phyloP scores from a whole-genome alignment of 2,329 filamentous ascomycete genomes.

The Fusarium stilboides region DNA sequence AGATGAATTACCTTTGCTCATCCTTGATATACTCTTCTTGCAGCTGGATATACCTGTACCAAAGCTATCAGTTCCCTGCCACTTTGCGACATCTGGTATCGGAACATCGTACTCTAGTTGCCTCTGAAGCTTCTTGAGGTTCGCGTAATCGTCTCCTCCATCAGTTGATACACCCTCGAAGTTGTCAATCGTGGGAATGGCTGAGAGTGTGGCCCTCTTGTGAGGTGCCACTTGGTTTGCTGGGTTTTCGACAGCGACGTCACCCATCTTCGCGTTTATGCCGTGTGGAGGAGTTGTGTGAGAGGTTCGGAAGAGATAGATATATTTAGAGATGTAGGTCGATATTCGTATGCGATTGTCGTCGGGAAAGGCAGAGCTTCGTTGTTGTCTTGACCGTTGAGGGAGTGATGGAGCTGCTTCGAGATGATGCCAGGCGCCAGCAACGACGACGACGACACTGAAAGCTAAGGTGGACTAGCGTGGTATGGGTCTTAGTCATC shows the following conservation, averaged over 20 bases:
- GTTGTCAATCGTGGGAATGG: constrained; percentile 90
- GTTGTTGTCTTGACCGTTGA: constrained; percentile 36
- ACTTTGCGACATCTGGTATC: constrained; percentile 5
- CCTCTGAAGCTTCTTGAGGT: constrained; percentile 95
- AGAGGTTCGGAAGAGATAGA: constrained; percentile 3
- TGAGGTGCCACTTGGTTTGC: constrained; percentile 80
- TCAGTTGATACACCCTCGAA: constrained; percentile 88
- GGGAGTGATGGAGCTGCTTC: constrained; percentile 47
- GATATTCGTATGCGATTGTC: constrained; percentile 18
- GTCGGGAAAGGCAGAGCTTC: constrained; percentile 21
- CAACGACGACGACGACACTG: constrained; percentile 51
- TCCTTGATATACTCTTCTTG: constrained; percentile 99
- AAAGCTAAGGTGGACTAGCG: constrained; percentile 45
- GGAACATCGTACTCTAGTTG: constrained; percentile 83
- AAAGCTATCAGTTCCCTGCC: constrained; percentile 45
- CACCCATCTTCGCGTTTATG: constrained; percentile 76
- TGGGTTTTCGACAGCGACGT: constrained; percentile 88
- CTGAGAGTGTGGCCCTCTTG: constrained; percentile 83
- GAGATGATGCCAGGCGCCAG: constrained; percentile 50
- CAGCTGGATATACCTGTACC: constrained; percentile 86
- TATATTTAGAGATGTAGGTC: constrained; percentile 6
- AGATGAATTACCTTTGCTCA: constrained; percentile 82
- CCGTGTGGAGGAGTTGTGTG: constrained; percentile 4
- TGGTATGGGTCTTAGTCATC: constrained; percentile 47
- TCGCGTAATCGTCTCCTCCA: constrained; percentile 92